Conservation (phyloP, 2,329 filamentous ascomycete genomes). For the Paraphoma sp. region DNA sequence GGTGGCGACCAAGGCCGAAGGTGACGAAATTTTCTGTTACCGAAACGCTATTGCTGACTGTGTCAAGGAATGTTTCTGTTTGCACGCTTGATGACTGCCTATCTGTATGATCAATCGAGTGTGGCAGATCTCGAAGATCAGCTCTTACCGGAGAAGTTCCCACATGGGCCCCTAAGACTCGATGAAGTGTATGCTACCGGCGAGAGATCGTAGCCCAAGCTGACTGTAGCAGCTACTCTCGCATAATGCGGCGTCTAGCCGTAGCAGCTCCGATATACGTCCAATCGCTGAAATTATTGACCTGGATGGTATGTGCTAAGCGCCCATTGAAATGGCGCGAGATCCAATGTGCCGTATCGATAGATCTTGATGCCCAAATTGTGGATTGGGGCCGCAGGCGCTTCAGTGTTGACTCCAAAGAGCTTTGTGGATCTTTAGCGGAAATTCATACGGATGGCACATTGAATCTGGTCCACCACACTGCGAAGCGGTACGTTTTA, state of each 20-base stretch:
- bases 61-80: not conserved
- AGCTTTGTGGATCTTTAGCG: conserved; percentile 49
- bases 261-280: not conserved
- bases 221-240: conserved; percentile 13
- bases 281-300: conserved; percentile 37
- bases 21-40: not conserved
- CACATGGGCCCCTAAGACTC: not conserved
- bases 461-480: conserved; percentile 50
- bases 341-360: conserved; percentile 47
- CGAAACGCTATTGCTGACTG: not conserved
- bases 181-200: not conserved
- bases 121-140: not conserved
- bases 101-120: not conserved
- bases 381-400: conserved; percentile 36
- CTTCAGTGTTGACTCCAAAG: conserved; percentile 35
- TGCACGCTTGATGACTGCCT: not conserved
- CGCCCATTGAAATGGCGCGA: conserved; percentile 52
- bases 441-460: conserved; percentile 38
- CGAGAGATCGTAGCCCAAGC: not conserved
- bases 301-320: conserved; percentile 51
- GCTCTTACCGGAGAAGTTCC: not conserved
- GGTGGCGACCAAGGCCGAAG: not conserved
- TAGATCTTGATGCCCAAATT: conserved; percentile 31
- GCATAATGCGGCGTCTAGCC: conserved; percentile 18
- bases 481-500: conserved; percentile 31